Base-by-base conservation (phyloP, 495 filamentous ascomycete genomes). In the Hapsidospora chrysogenum region DNA sequence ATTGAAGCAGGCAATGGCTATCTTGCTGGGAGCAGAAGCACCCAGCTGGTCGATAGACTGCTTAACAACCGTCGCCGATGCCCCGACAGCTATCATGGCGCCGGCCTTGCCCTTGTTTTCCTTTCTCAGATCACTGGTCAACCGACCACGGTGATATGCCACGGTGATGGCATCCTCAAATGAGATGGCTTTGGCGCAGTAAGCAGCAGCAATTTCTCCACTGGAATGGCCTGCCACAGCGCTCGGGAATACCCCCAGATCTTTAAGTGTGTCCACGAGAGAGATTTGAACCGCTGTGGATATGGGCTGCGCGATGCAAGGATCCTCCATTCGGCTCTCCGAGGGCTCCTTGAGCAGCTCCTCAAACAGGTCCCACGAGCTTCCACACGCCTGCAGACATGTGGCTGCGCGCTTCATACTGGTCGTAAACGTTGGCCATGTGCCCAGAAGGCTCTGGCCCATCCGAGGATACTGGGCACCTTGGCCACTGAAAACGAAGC, bases 161-260 rank as follows among this genome's bases (percentile, higher is more conserved):
- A 73, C 50, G 8, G 63, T 49, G 58, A 76, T 72, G 18, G 60
- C 64, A 0, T 61, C 52, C 17, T 63, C 51, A 15, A 72, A 68
- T 1, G 50, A 55, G 9, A 72, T 32, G n/a, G 62, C 52, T 3
- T 65, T 64, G 4, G 57, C 56, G 4, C 64, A 56, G 37, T 68
- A 70, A 1, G 67, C 66, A 3, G 68, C 68, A 21, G 56, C 64
- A n/a, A n/a, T n/a, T n/a, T n/a, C n/a, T n/a, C n/a, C n/a, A n/a
- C n/a, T n/a, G n/a, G n/a, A n/a, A n/a, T 80, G 74, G 9, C 75
- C 75, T 3, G 73, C 61, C 0, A 76, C 71, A 18, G 63, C 60
- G 3, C 46, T 44, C 0, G 72, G 72, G 8, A 34, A 42, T 20
- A 79, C 57, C 28, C 60, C 59, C 58, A 70, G 75, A n/a, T 56